Conservation (phyloP, 176 grass and related monocot genomes). For the Ananas comosus region DNA sequence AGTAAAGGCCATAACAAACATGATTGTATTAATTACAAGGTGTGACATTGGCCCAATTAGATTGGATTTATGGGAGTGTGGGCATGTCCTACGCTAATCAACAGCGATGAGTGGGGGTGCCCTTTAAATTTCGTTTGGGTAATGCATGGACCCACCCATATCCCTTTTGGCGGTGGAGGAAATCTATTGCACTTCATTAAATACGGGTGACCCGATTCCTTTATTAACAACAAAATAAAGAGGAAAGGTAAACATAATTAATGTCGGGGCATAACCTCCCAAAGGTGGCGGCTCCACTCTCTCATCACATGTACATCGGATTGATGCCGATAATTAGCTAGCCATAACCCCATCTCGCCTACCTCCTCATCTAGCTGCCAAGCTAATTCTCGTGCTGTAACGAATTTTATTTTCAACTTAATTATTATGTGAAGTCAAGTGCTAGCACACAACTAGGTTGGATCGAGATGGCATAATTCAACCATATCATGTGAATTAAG, state of each 20-base stretch:
- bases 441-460: too few relatives aligned
- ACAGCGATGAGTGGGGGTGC: not conserved
- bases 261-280: not conserved
- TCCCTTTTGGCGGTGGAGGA: not conserved
- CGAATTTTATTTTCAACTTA: too few relatives aligned
- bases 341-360: not conserved
- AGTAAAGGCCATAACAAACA: too few relatives aligned
- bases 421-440: too few relatives aligned
- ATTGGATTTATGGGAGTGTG: too few relatives aligned
- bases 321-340: not conserved
- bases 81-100: not conserved
- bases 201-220: not conserved
- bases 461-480: too few relatives aligned
- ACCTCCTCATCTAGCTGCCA: not conserved
- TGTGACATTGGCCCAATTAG: too few relatives aligned
- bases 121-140: not conserved
- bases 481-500: too few relatives aligned
- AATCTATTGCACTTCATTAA: not conserved
- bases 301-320: not conserved
- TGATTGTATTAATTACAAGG: too few relatives aligned
- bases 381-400: not conserved
- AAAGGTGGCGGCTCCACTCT: not conserved
- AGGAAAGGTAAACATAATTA: not conserved
- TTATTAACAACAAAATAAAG: not conserved
- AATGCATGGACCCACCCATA: not conserved